Percentiles rank a stretch among this genome's conserved stretches.
These are phyloP conservation scores for Durio zibethinus DNA, from an alignment of 345 rosid species.

Conservation along the genomic window DNA sequence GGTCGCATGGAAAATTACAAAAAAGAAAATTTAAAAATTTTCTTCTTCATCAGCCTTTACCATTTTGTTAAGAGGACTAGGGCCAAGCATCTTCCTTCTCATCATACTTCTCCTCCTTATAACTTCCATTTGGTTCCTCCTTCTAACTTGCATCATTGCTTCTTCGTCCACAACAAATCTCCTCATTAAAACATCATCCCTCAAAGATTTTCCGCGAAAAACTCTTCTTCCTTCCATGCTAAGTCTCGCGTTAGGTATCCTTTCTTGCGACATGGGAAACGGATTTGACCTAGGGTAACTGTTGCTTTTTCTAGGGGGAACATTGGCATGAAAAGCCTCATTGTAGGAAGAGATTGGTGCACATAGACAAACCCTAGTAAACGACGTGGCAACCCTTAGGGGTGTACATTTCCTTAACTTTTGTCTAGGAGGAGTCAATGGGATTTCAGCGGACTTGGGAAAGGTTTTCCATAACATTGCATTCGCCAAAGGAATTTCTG, in stretches of 20 bases:
- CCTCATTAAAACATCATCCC: conserved; percentile 86
- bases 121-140: conserved; percentile 82
- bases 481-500: conserved; percentile 31
- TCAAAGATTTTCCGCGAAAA: conserved; percentile 87
- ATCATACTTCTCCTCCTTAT: conserved; percentile 58
- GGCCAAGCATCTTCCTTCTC: conserved; percentile 83
- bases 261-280: conserved; percentile 30
- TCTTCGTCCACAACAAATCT: conserved; percentile 92
- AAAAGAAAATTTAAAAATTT: neutral
- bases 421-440: conserved; percentile 17
- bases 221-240: conserved; percentile 68
- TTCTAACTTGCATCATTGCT: conserved; percentile 78
- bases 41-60: conserved; percentile 40
- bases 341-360: conserved; percentile 87
- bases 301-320: conserved; percentile 82
- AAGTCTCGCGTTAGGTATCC: conserved; percentile 27
- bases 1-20: neutral
- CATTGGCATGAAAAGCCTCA: conserved; percentile 68
- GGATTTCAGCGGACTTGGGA: conserved; percentile 32
- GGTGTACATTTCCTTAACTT: conserved; percentile 76
- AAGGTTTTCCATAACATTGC: conserved; percentile 46
- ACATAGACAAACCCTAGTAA: conserved; percentile 87
- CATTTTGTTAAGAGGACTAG: conserved; percentile 88
- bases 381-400: conserved; percentile 66
- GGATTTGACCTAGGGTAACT: conserved; percentile 78